Evolutionary conservation across 345 rosid species (phyloP), one percentile per base, ranked within the genome.

Genomic region (Trapa bicornis): DNA sequence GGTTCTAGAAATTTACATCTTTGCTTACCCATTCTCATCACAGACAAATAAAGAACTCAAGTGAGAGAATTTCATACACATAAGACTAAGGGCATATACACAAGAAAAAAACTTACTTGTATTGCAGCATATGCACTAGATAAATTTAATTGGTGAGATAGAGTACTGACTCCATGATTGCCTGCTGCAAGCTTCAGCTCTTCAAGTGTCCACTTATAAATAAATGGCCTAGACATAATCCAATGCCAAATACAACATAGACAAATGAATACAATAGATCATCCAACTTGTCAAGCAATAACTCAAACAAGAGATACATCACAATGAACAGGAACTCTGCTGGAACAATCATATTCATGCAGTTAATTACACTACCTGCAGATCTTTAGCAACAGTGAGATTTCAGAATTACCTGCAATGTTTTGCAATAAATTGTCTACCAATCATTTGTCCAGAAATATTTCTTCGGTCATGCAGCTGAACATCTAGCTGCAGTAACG

Each of bases 111-210:
- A 47, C 80, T 80, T 73, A 93, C 98, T 39, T 88, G 85, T 77
- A 88, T 72, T 60, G 91, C 89, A 73, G 64, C 48, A 78, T 93
- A 90, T 64, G 95, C 97, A 82, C 97, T 90, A 63, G 17, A 52
- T 65, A 93, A 93, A 63, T 82, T 85, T 64, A 90, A 82, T 65
- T 73, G 74, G 73, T 90, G 97, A 62, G 64, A 77, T 56, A 90
- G 83, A 73, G 67, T 80, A 52, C 87, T 78, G 63, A 74, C 73
- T 68, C 47, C 68, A 77, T 79, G 73, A 50, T 73, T 76, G 58
- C 97, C 97, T 53, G 94, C 81, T 70, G 97, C 97, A 71, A 88
- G 78, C 71, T 57, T 78, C 69, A 88, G 65, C 75, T 93, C 94
- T 71, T 87, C 92, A 53, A 79, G 78, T 60, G 78, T 88, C 98